Evolutionary conservation across 1,139 yeast species (phyloP).

Genomic region (Blastobotrys serpentis): DNA sequence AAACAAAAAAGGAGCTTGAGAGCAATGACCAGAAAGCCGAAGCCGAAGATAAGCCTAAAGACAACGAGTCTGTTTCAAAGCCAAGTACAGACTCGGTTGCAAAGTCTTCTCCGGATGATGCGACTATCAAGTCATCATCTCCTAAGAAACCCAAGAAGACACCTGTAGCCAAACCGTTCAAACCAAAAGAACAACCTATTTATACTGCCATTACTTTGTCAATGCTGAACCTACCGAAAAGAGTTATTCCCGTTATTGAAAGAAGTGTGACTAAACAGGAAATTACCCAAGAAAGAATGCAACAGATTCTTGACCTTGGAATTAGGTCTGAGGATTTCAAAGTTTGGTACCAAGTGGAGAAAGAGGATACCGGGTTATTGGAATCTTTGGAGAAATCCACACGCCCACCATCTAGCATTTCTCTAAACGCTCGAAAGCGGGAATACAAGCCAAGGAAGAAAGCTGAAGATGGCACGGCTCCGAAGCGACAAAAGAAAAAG

Average conservation of each 20-base stretch:
- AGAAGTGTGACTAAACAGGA: constrained; percentile 64
- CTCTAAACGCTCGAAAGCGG: constrained; percentile 31
- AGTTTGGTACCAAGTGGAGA: constrained; percentile 85
- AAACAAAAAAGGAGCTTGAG: no score
- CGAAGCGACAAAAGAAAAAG: constrained; percentile 17
- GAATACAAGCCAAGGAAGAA: constrained; percentile 32
- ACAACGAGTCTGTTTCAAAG: no score
- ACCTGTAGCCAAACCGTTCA: constrained; percentile 10
- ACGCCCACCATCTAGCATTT: constrained; percentile 33
- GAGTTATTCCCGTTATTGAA: constrained; percentile 65
- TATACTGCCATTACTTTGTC: constrained; percentile 63
- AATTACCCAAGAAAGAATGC: constrained; percentile 61
- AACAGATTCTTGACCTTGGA: constrained; percentile 58
- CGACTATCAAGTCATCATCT: no score
- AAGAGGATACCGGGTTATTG: constrained; percentile 59
- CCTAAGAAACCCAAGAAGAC: constrained; percentile 16
- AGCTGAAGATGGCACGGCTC: constrained; percentile 20
- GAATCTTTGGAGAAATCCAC: constrained; percentile 34
- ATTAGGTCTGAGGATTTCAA: constrained; percentile 59
- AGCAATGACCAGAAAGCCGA: no score
- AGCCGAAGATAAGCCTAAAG: constrained; percentile 33
- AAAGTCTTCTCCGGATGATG: no score
- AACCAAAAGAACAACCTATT: constrained; percentile 34
- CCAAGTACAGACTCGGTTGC: no score
- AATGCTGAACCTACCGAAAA: constrained; percentile 60